phyloP scores from a whole-genome alignment of 441 rosid genomes.

The Aquilaria agallochum region DNA sequence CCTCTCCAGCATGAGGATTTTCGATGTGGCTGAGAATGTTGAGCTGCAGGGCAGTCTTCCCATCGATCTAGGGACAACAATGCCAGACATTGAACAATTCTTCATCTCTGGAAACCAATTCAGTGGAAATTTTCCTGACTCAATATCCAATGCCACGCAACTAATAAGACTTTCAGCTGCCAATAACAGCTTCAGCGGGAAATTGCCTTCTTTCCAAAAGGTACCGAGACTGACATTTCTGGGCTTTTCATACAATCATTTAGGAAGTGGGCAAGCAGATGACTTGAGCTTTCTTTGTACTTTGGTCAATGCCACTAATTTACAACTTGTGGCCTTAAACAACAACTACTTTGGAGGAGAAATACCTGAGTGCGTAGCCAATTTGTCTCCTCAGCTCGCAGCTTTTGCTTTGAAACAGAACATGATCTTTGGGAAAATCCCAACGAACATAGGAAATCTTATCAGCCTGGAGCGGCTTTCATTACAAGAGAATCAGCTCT shows the following conservation, averaged over 20 bases:
- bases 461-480: slow-evolving; percentile 7
- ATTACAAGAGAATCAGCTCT: background rate
- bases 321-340: slow-evolving; percentile 22
- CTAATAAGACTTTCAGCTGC: slow-evolving; percentile 28
- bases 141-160: slow-evolving; percentile 31
- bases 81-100: slow-evolving; percentile 27
- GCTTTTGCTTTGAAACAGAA: slow-evolving; percentile 26
- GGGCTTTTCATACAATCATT: slow-evolving; percentile 20
- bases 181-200: slow-evolving; percentile 25
- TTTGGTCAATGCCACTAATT: slow-evolving; percentile 25
- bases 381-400: slow-evolving; percentile 31
- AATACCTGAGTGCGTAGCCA: slow-evolving; percentile 19
- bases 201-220: slow-evolving; percentile 19
- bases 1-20: slow-evolving; percentile 13
- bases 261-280: slow-evolving; percentile 21
- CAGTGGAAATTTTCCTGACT: slow-evolving; percentile 31
- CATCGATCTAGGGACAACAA: slow-evolving; percentile 24
- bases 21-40: slow-evolving; percentile 25
- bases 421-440: slow-evolving; percentile 28
- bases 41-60: slow-evolving; percentile 33
- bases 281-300: slow-evolving; percentile 28
- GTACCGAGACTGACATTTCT: slow-evolving; percentile 18
- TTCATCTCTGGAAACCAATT: slow-evolving; percentile 25
- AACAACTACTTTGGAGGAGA: slow-evolving; percentile 14
- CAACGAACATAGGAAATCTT: slow-evolving; percentile 29